These are phyloP conservation scores for Dendrobium nobile DNA, from an alignment of 106 monocot species.

Conservation along the genomic window DNA sequence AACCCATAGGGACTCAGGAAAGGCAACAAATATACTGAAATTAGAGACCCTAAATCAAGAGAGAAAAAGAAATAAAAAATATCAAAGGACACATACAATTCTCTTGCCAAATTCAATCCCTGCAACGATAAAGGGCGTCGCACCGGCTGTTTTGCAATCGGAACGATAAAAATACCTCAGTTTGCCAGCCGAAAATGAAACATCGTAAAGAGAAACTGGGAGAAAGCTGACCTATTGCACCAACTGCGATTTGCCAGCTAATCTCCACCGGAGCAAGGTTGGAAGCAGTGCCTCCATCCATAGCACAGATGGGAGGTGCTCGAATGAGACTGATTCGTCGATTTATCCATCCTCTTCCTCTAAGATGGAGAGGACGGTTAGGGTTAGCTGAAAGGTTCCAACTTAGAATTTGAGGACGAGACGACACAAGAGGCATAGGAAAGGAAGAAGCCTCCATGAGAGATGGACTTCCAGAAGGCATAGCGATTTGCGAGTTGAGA, in stretches of 20 bases:
- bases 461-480: not conserved
- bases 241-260: slow-evolving; percentile 75
- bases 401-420: not conserved
- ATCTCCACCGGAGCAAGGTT: slow-evolving; percentile 34
- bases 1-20: not conserved
- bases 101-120: slow-evolving; percentile 85
- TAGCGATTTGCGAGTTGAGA: not conserved
- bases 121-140: slow-evolving; percentile 69
- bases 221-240: slow-evolving; percentile 47
- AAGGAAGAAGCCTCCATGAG: not conserved
- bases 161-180: not conserved
- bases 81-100: slow-evolving; percentile 48
- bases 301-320: slow-evolving; percentile 13
- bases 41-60: not conserved
- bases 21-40: not conserved
- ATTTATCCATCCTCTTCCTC: not conserved
- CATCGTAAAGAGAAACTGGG: not conserved
- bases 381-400: not conserved
- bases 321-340: not conserved
- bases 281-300: slow-evolving; percentile 28
- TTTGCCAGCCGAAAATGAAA: not conserved
- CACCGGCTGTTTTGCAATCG: slow-evolving; percentile 47
- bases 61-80: not conserved
- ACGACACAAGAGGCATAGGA: not conserved
- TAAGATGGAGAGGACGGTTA: slow-evolving; percentile 23